Evolutionary conservation across 2,329 filamentous ascomycete genomes (phyloP), one percentile per base, ranked within the genome.

Genomic region (Colletotrichum scovillei): DNA sequence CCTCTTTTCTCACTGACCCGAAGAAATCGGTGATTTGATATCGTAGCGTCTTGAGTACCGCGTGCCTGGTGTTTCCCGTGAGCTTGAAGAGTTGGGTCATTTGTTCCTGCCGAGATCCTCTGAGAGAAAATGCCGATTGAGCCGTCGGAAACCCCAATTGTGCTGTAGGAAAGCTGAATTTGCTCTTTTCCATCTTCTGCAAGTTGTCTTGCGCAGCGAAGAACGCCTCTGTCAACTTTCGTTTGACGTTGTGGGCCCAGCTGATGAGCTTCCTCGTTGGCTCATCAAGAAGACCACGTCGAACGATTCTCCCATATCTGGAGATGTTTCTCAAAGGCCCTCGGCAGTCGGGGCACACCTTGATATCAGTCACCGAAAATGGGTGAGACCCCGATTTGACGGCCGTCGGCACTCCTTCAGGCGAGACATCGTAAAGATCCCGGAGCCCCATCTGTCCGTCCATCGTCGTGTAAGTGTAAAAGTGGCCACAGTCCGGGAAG

Each of bases 191-290:
- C 63, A 53, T 53, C 4, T 55, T 32, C 16, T 62, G 42, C 38
- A 71, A 32, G 7, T 38, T 42, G 6, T 77, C 67, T 30, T 82
- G 73, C 3, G 75, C 73, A 2, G 58, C 24, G 1, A 78, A 59
- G 14, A 87, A 77, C 14, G 75, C 69, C 3, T 81, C 75, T 1
- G 81, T 82, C 16, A 90, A 80, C 8, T 81, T 77, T 0, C 84
- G 74, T 65, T 38, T 68, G 32, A 72, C 16, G 2, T 28, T 46
- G n/a, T 88, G 87, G 0, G 88, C 84, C 82, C 86, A 89, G 4
- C 86, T 77, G n/a, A 92, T 86, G 77, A 93, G 91, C 74, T 90
- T 91, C 80, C 92, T 92, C 0, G 90, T 90, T 0, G 88, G 84
- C 77, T 92, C 88, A 67, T 93, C 90, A 0, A 94, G 83, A 7